phyloP scores from a whole-genome alignment of 208 protist species.

The Leishmania mexicana region DNA sequence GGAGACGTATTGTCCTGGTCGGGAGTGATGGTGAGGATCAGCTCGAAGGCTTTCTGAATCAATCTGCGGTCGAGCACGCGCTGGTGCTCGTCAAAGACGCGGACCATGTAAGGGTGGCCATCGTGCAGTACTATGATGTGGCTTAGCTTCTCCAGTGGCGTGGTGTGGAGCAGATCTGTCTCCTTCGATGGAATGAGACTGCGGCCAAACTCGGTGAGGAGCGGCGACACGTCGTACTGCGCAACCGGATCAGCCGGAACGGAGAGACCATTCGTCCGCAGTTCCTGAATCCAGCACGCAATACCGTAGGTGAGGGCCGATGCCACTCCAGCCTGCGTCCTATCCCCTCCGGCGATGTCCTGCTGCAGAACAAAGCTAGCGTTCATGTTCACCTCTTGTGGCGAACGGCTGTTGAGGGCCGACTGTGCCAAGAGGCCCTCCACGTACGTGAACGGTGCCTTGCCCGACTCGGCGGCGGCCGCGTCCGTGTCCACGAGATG shows the following conservation, averaged over 20 bases:
- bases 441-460: slow-evolving; percentile 74
- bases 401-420: slow-evolving; percentile 60
- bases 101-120: slow-evolving; percentile 72
- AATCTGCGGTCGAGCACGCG: slow-evolving; percentile 37
- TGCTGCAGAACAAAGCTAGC: slow-evolving; percentile 67
- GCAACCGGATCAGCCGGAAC: slow-evolving; percentile 28
- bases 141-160: slow-evolving; percentile 62
- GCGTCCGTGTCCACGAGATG: slow-evolving; percentile 64
- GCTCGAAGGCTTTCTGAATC: slow-evolving; percentile 73
- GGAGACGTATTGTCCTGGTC: slow-evolving; percentile 80
- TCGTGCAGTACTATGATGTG: slow-evolving; percentile 88
- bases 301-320: slow-evolving; percentile 70
- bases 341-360: slow-evolving; percentile 36
- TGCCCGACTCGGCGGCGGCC: slow-evolving; percentile 37
- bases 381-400: slow-evolving; percentile 79
- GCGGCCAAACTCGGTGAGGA: slow-evolving; percentile 73
- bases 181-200: slow-evolving; percentile 75
- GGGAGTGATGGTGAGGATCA: slow-evolving; percentile 78
- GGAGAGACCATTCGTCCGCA: slow-evolving; percentile 42
- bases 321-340: slow-evolving; percentile 68
- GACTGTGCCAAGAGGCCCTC: slow-evolving; percentile 56
- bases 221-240: slow-evolving; percentile 67
- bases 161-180: slow-evolving; percentile 56
- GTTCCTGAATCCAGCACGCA: slow-evolving; percentile 50
- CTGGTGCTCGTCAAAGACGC: slow-evolving; percentile 70